phyloP scores from a whole-genome alignment of 1,284 basidiomycete genomes.

The Gymnopus androsaceus region DNA sequence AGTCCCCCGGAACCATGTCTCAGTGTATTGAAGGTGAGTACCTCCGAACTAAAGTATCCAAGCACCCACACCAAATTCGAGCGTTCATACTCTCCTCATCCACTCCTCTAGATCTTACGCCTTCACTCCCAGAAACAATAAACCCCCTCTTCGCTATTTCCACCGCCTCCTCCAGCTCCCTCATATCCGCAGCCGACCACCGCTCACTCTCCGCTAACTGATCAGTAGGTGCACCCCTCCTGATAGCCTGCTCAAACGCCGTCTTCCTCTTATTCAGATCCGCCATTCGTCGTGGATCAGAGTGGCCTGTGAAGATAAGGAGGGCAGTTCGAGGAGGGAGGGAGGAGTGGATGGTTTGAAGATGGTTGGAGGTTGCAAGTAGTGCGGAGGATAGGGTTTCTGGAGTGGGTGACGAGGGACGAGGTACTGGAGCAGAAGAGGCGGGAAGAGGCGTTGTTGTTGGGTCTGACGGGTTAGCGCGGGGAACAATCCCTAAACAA shows the following conservation, averaged over 20 bases:
- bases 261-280: conserved; percentile 66
- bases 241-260: conserved; percentile 72
- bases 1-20: no score
- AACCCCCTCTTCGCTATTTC: conserved; percentile 77
- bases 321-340: conserved; percentile 81
- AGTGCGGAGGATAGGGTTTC: conserved; percentile 43
- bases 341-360: conserved; percentile 62
- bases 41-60: no score
- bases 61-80: no score
- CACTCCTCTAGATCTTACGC: no score
- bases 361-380: conserved; percentile 56
- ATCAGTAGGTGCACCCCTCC: conserved; percentile 53
- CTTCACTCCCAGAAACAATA: conserved; percentile 85
- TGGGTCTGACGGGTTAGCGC: conserved; percentile 50
- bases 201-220: conserved; percentile 46
- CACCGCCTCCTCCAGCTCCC: conserved; percentile 77
- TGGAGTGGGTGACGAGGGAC: no score
- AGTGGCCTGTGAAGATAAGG: conserved; percentile 84
- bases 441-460: conserved; percentile 46
- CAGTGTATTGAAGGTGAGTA: no score
- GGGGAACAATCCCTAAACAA: conserved; percentile 60
- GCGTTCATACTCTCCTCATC: no score
- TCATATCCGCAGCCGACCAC: conserved; percentile 78
- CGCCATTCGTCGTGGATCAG: conserved; percentile 80
- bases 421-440: conserved; percentile 37